phyloP scores from a whole-genome alignment of 1,139 yeast species.

The Saccharomycopsis crataegensis region DNA sequence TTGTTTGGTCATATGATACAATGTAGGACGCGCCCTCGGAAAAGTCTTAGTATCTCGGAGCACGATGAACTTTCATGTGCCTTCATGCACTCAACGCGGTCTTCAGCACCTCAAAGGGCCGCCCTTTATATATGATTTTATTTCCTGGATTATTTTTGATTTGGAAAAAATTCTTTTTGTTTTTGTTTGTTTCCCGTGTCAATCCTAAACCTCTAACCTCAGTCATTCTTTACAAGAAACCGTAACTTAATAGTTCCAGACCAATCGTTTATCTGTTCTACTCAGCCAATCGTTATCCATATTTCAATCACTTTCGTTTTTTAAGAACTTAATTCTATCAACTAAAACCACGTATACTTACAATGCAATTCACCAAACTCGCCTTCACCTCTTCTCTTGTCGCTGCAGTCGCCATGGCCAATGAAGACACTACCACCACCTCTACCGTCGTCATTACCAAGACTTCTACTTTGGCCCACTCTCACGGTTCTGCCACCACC shows the following conservation, averaged over 20 bases:
- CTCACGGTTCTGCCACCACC: conserved; percentile 12
- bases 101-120: too few relatives aligned
- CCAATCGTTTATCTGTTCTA: background rate
- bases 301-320: background rate
- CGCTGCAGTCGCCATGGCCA: conserved; percentile 1
- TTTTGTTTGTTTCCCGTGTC: too few relatives aligned
- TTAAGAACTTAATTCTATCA: background rate
- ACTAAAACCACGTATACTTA: background rate
- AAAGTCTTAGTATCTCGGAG: too few relatives aligned
- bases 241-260: background rate
- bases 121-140: too few relatives aligned
- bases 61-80: too few relatives aligned
- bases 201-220: conserved; percentile 4
- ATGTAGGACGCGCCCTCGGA: too few relatives aligned
- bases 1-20: too few relatives aligned
- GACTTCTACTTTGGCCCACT: conserved; percentile 6
- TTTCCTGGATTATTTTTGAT: too few relatives aligned
- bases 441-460: conserved; percentile 12
- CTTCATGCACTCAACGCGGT: too few relatives aligned
- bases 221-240: conserved; percentile 11
- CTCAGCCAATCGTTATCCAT: background rate
- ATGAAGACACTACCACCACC: conserved; percentile 11
- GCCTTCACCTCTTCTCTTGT: background rate
- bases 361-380: conserved; percentile 12
- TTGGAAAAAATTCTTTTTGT: too few relatives aligned